These are phyloP conservation scores for Tetrahymena elliotti DNA, from an alignment of 73 alveolate genomes.

Conservation along the genomic window DNA sequence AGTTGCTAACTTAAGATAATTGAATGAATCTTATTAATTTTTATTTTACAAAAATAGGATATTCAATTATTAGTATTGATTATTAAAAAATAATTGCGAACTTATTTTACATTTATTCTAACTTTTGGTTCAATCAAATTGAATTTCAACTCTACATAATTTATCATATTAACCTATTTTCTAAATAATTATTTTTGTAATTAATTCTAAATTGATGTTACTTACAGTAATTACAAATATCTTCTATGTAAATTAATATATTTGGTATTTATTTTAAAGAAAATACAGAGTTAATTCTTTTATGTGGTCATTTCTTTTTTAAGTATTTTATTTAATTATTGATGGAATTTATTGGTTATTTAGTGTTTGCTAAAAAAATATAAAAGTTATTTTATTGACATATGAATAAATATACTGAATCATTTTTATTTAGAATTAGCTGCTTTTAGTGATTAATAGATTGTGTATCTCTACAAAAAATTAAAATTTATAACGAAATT, in stretches of 20 bases:
- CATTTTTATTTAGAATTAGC: neutral
- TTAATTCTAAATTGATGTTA: no score
- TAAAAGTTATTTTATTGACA: neutral
- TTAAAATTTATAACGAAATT: neutral
- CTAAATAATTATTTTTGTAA: no score
- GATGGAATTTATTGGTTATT: no score
- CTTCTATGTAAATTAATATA: no score
- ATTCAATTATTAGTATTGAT: neutral
- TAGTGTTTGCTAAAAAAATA: no score
- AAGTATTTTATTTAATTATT: no score
- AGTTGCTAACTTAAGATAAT: neutral
- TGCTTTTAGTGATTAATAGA: no score
- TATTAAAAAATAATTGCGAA: neutral
- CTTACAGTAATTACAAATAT: no score
- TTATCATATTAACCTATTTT: neutral
- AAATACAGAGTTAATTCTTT: no score
- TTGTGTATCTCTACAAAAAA: neutral
- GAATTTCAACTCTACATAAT: no score
- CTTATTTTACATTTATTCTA: neutral
- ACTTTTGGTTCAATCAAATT: neutral
- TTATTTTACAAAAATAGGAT: neutral
- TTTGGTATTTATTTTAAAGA: no score
- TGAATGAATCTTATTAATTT: neutral
- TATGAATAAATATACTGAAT: neutral
- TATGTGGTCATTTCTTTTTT: no score